Base-by-base conservation (phyloP, 192 early-diverging fungal species). In the Coemansia sp. region DNA sequence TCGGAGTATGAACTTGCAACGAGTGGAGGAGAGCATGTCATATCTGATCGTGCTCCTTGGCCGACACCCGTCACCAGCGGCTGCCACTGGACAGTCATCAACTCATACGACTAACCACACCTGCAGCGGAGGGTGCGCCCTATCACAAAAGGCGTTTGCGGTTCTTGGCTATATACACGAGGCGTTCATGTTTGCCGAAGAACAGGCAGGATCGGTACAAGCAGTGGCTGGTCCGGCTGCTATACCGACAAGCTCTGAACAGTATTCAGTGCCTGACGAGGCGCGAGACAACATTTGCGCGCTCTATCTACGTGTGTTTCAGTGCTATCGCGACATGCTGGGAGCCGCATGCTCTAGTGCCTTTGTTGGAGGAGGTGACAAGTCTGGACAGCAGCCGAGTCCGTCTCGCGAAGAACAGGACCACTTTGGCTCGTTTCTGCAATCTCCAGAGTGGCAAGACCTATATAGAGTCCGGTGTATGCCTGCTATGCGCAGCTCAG, bases 161-260 rank as follows among this genome's bases (percentile, higher is more conserved):
- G 61, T 68, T n/a, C 72, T 82, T 46, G 80, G 74, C 12, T 82
- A 77, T 36, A 73, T 74, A 33, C 75, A 82, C 49, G 75, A 82
- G 46, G 80, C 80, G 18, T 77, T 70, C 47, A 74, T 77, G 71
- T 82, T 77, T 74, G 52, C 79, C 20, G 69, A 74, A 36, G 75
- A 82, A 34, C 75, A 82, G 22, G 36, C 50, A 3, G 70, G 43
- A 1, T n/a, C 53, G n/a, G n/a, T 24, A 6, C 46, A 29, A 50
- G 38, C 43, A 16, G 20, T 3, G 33, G 22, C 27, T 22, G 52
- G 34, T 2, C 38, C 53, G 5, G 39, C 27, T 43, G 24, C 10
- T 34, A 13, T 31, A 2, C 27, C 29, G 53, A 15, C 24, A 29
- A 31, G 9, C 60, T 20, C 33, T 34, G 60, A 46, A 11, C 40